Conservation (phyloP, 257 asterid species). For the Misopates orontium region DNA sequence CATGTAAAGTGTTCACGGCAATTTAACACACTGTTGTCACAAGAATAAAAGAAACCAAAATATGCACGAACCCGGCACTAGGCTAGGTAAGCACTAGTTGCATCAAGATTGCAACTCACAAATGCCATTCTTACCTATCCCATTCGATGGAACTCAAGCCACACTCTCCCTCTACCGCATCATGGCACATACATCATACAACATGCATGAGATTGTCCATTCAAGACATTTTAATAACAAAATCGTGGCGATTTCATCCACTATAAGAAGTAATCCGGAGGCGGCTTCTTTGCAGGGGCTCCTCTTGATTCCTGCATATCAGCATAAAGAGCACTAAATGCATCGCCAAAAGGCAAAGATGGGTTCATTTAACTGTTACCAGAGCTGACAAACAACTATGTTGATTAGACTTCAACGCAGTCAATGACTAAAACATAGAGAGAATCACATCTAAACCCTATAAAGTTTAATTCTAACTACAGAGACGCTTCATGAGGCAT, state of each 20-base stretch:
- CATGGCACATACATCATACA: constrained; percentile 15
- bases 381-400: background rate
- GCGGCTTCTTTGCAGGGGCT: constrained; percentile 75
- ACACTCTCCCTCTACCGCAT: constrained; percentile 13
- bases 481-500: background rate
- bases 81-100: background rate
- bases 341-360: constrained; percentile 2
- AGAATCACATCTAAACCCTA: too few relatives aligned
- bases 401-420: background rate
- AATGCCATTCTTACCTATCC: background rate
- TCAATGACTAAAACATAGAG: too few relatives aligned
- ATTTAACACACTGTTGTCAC: constrained; percentile 8
- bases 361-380: background rate
- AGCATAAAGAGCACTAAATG: constrained; percentile 4
- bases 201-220: constrained; percentile 18
- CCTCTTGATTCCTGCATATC: constrained; percentile 88
- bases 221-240: constrained; percentile 9
- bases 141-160: constrained; percentile 23
- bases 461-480: background rate
- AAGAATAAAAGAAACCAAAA: background rate
- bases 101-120: constrained; percentile 4
- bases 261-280: constrained; percentile 92
- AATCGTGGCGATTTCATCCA: constrained; percentile 4
- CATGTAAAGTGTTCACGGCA: background rate
- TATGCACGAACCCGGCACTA: constrained; percentile 18